These are phyloP conservation scores for Phanerochaete carnosa DNA, from an alignment of 768 basidiomycete species.

Conservation along the genomic window DNA sequence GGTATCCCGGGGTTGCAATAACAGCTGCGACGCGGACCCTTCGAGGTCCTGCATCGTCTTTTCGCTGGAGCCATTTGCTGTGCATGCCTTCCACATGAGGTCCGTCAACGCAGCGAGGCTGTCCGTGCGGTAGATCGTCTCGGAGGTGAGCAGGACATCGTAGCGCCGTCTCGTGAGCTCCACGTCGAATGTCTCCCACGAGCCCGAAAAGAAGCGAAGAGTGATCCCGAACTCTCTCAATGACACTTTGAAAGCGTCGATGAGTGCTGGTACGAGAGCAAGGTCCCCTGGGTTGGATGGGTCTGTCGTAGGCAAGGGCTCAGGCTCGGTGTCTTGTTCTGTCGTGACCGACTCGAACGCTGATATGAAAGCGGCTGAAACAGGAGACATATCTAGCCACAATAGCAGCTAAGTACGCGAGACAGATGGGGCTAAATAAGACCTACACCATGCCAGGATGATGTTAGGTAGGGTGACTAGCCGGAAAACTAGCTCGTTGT, in stretches of 20 bases:
- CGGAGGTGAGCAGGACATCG: constrained; percentile 81
- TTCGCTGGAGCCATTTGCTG: background rate
- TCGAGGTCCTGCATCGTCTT: background rate
- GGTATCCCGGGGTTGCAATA: background rate
- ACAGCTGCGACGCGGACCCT: background rate
- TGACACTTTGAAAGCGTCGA: constrained; percentile 59
- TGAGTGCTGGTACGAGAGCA: constrained; percentile 60
- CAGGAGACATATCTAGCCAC: constrained; percentile 55
- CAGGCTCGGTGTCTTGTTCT: constrained; percentile 22
- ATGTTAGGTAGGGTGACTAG: constrained; percentile 80
- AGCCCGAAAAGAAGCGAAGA: constrained; percentile 76
- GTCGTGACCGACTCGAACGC: constrained; percentile 15
- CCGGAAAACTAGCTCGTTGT: constrained; percentile 78
- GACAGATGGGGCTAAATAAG: background rate
- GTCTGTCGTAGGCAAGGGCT: constrained; percentile 28
- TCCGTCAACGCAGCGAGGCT: constrained; percentile 59
- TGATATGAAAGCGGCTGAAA: constrained; percentile 40
- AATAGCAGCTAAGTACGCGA: background rate
- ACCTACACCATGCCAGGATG: constrained; percentile 79
- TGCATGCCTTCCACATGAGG: constrained; percentile 43
- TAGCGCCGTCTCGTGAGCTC: constrained; percentile 36
- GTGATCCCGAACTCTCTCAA: constrained; percentile 51
- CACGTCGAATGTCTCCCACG: constrained; percentile 62
- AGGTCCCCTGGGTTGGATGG: constrained; percentile 51
- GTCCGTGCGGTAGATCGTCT: constrained; percentile 83